Base-by-base conservation (phyloP, 2,329 filamentous ascomycete species). In the Pseudogymnoascus sp. region DNA sequence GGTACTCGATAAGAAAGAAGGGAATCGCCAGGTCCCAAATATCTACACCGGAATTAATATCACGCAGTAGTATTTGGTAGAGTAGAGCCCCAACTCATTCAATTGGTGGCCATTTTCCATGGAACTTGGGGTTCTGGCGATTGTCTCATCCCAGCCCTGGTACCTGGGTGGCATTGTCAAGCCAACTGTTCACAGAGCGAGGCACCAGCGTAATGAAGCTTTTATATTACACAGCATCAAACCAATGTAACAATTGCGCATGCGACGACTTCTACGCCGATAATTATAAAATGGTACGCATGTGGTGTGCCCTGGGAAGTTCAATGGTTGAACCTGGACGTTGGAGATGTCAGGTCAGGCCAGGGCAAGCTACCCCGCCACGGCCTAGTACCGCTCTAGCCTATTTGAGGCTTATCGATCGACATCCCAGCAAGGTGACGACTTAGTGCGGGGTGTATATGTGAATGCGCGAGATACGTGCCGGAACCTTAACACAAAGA, bases 351-450 rank as follows among this genome's bases (percentile, higher is more conserved):
- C 7, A 15, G 41, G 44, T 15, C 44, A 50, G 44, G 44, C 26
- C 44, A 26, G 17, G 33, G 44, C n/a, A 31, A 54, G 44, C n/a
- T 54, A 54, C 44, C 44, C 44, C 44, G 44, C 44, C 29, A 33
- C n/a, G 4, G 26, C 26, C 44, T 54, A 54, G 26, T 15, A 17
- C 44, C 9, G 26, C 13, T 6, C 26, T 54, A 54, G 44, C 44
- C 44, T 54, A 54, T 54, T 44, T 54, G 13, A n/a, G 44, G 26
- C 44, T 54, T 54, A 54, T 54, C 44, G 44, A 17, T 54, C 44
- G 44, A 54, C 44, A 54, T 33, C 44, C 44, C 44, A 54, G 26
- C 44, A 50, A 9, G 44, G 44, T 50, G 44, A 50, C 26, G 44
- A 50, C 44, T 50, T 50, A 50, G 44, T 50, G 44, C 44, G 44